Evolutionary conservation across 805 yeast genomes (phyloP), one percentile per base, ranked within the genome.

Genomic region (Candida peoriensis): DNA sequence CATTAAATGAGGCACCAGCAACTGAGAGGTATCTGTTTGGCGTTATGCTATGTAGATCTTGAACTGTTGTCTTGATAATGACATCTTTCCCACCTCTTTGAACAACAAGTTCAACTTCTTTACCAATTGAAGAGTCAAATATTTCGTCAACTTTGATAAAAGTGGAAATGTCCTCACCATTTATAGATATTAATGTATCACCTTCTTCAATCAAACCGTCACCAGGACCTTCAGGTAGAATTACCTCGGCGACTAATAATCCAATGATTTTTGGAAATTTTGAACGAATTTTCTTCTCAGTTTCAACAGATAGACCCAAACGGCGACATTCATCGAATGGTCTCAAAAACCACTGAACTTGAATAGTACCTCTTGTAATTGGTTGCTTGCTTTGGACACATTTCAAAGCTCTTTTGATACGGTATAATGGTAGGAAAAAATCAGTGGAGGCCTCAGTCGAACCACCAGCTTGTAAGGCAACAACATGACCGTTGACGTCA

Each of bases 381-480:
- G 80, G 76, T 30, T 57, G 38, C 0, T 59, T 52, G 3, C 60
- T 49, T 56, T 84, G 95, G 17, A 88, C 61, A 50, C 95, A 85
- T 41, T 64, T 64, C 44, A 89, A 69, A 0, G 96, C 96, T 44
- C 97, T 74, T 41, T 76, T 60, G 2, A 89, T 94, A 53, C 96
- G 68, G 58, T 78, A 79, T 7, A 89, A 75, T 0, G 97, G 97
- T 33, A 89, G 61, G 54, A 89, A 89, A 63, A 85, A 89, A 62
- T 89, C 97, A 0, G 96, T 89, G 0, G 96, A 85, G 1, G 96
- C 89, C 46, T 84, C 93, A 2, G 88, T 74, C 6, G 84, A 76
- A 3, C 97, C 97, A 52, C 97, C 97, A 2, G 97, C 97, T 60
- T 87, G 96, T 34, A 89, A 63, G 0, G 97, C 96, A 14, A 89